These are phyloP conservation scores for Cladosporium oxysporum DNA, from an alignment of 2,329 filamentous ascomycete genomes.

Conservation along the genomic window DNA sequence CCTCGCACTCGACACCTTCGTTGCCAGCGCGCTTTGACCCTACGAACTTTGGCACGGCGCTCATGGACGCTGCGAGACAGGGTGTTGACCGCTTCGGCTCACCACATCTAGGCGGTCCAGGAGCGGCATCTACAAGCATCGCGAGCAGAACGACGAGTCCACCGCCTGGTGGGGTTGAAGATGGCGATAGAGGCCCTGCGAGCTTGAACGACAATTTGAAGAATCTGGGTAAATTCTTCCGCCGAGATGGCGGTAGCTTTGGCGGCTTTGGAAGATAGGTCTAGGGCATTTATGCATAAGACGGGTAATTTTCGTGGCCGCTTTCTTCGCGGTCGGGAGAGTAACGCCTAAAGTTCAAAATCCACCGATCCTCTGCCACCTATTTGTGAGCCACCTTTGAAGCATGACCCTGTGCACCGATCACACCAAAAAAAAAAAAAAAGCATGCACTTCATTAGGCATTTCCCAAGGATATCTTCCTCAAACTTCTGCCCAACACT, in stretches of 20 bases:
- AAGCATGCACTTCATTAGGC: neutral
- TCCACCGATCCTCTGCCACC: neutral
- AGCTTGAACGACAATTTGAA: slow-evolving; percentile 92
- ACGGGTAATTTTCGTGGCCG: neutral
- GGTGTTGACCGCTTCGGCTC: slow-evolving; percentile 77
- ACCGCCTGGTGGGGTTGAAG: slow-evolving; percentile 30
- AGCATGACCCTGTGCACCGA: neutral
- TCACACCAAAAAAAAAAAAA: neutral
- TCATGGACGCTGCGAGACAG: slow-evolving; percentile 85
- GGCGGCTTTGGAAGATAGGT: slow-evolving; percentile 32
- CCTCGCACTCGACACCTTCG: slow-evolving; percentile 36
- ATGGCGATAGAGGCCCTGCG: slow-evolving; percentile 50
- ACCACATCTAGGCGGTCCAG: slow-evolving; percentile 44
- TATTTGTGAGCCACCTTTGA: neutral
- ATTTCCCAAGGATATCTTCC: neutral
- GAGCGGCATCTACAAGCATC: slow-evolving; percentile 32
- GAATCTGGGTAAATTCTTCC: slow-evolving; percentile 96
- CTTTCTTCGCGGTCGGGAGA: neutral
- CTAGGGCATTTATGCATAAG: neutral
- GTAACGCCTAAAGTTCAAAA: neutral
- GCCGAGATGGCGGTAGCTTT: slow-evolving; percentile 74
- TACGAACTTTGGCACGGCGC: slow-evolving; percentile 77
- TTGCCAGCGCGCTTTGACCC: slow-evolving; percentile 68
- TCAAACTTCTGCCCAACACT: neutral
- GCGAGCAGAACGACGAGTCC: slow-evolving; percentile 37